Evolutionary conservation across 257 asterid genomes (phyloP), one percentile per base, ranked within the genome.

Genomic region (Solanum pinnatisectum): DNA sequence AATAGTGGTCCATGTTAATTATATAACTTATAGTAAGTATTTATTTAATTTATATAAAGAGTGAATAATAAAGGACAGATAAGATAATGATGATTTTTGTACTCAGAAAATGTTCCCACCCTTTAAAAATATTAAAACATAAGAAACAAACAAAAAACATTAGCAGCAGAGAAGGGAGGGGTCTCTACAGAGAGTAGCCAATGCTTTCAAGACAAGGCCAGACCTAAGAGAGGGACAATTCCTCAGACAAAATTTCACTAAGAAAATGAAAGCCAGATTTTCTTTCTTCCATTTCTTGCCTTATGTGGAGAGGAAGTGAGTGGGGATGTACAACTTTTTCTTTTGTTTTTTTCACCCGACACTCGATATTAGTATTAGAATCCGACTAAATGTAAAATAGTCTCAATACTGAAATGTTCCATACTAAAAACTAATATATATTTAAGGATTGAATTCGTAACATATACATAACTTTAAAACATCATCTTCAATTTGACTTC

Each of bases 71-170:
- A 76, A 70, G 85, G 87, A 70, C 84, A 89, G 92, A 89, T 87
- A 91, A 89, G 92, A 93, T 89, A 81, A 92, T 89, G 86, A 90
- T 88, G 90, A 89, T 89, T 42, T 86, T 35, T 40, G 42, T 65
- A 46, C 85, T 85, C 96, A 93, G 94, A 92, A 90, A 84, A 86
- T 92, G 94, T 93, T 92, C 93, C 92, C 93, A 44, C 40, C 88
- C 88, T 87, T 78, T 18, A 20, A 18, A 56, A 68, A 27, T 81
- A 85, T 79, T 88, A 86, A 83, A 84, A 84, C n/a, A 85, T 49
- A 89, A 84, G 78, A 86, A 91, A 85, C 88, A 77, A 84, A 40
- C 46, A 16, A 60, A 78, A 32, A 92, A 89, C 92, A 87, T 67
- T 60, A 63, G 79, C 32, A 67, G 88, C 90, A 90, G 90, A 88